Percentiles rank a stretch among this genome's conserved stretches.
Conservation (phyloP, 2,329 filamentous ascomycete species). For the Pseudopithomyces chartarum region DNA sequence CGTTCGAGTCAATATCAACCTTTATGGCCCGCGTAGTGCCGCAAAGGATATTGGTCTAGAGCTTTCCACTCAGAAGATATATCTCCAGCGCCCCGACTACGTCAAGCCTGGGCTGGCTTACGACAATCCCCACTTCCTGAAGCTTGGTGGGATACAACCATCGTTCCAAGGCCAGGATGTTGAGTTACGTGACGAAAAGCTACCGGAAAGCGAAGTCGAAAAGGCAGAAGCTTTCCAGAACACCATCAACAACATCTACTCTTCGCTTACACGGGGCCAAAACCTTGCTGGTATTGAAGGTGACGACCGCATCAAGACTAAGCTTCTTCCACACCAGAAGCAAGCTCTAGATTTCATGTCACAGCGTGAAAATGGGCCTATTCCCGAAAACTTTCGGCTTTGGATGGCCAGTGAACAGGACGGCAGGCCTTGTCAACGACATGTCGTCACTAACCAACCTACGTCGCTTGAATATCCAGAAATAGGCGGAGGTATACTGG, state of each 20-base stretch:
- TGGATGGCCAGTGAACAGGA: slow-evolving; percentile 30
- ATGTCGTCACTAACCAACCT: slow-evolving; percentile 48
- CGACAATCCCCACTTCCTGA: slow-evolving; percentile 35
- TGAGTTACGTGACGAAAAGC: slow-evolving; percentile 6
- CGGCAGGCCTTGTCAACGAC: slow-evolving; percentile 26
- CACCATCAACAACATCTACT: slow-evolving; percentile 24
- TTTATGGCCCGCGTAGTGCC: slow-evolving; percentile 22
- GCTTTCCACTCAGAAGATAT: slow-evolving; percentile 27
- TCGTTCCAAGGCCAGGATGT: neutral
- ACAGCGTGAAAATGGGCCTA: slow-evolving; percentile 37
- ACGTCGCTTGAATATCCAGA: slow-evolving; percentile 24
- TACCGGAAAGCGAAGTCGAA: neutral
- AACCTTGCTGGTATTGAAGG: slow-evolving; percentile 25
- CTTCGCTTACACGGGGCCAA: slow-evolving; percentile 24
- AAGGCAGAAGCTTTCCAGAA: slow-evolving; percentile 17
- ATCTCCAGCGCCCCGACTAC: slow-evolving; percentile 29
- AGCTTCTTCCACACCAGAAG: slow-evolving; percentile 31
- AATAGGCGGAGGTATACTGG: slow-evolving; percentile 56
- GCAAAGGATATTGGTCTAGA: slow-evolving; percentile 20
- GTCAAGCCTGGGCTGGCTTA: slow-evolving; percentile 19
- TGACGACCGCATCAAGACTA: slow-evolving; percentile 24
- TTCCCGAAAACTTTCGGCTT: slow-evolving; percentile 31
- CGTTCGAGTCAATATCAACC: slow-evolving; percentile 30
- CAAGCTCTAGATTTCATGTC: slow-evolving; percentile 35
- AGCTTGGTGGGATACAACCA: slow-evolving; percentile 14